Evolutionary conservation across 2,329 filamentous ascomycete genomes (phyloP).

Genomic region (Epichloe amarillans): DNA sequence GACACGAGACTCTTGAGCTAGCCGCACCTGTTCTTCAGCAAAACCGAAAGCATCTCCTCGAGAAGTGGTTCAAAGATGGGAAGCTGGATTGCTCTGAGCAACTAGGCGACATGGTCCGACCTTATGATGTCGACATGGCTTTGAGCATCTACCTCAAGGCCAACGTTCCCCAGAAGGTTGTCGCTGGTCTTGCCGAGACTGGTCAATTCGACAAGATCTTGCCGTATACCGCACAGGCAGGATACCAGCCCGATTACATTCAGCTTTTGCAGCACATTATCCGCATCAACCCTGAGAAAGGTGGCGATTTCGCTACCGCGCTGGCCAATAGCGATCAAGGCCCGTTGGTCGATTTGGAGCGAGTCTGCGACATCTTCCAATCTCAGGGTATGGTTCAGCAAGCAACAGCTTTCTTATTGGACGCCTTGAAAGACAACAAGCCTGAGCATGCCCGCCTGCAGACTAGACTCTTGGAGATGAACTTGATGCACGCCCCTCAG

Average conservation of each 20-base stretch:
- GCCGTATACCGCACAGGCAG: conserved; percentile 70
- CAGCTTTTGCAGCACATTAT: conserved; percentile 86
- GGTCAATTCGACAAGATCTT: conserved; percentile 96
- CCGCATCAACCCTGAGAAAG: conserved; percentile 83
- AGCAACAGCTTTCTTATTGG: conserved; percentile 92
- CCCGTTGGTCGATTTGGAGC: conserved; percentile 80
- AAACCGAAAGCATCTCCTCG: conserved; percentile 86
- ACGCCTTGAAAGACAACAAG: conserved; percentile 87
- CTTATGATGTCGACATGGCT: conserved; percentile 79
- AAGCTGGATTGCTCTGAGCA: conserved; percentile 96
- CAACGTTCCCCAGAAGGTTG: conserved; percentile 83
- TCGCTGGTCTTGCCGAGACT: conserved; percentile 87
- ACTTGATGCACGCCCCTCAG: conserved; percentile 88
- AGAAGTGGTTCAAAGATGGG: conserved; percentile 95
- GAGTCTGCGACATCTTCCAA: conserved; percentile 95
- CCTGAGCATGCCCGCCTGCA: conserved; percentile 89
- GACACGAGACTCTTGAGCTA: conserved; percentile 86
- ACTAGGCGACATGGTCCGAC: conserved; percentile 83
- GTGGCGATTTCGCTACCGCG: conserved; percentile 83
- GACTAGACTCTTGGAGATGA: conserved; percentile 95
- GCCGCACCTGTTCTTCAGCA: conserved; percentile 86
- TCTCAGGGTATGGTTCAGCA: conserved; percentile 96
- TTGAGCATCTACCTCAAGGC: conserved; percentile 83
- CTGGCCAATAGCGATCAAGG: conserved; percentile 82
- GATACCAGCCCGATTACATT: conserved; percentile 93